Percentiles rank a stretch among this genome's conserved stretches.
Evolutionary conservation across 75 land plant genomes (phyloP).

Genomic region (Ceratopteris richardii): DNA sequence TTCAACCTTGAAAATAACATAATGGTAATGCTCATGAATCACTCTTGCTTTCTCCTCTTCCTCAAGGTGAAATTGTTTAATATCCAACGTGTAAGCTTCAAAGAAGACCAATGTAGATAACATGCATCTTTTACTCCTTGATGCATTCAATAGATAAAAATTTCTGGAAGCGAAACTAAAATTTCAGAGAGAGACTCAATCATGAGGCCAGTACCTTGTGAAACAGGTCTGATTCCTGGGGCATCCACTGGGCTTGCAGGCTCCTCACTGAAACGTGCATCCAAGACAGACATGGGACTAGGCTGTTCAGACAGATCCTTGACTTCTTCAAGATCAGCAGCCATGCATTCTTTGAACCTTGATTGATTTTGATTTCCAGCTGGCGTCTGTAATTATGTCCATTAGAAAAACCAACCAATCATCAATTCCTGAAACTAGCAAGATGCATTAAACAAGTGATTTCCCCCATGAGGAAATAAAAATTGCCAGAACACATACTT

Average conservation of each 20-base stretch:
- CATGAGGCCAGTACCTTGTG: constrained; percentile 59
- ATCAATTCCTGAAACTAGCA: neutral
- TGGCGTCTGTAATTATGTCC: neutral
- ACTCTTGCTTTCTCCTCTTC: no score
- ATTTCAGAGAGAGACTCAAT: no score
- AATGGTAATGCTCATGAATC: no score
- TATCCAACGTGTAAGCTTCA: no score
- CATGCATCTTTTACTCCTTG: no score
- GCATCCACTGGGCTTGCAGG: constrained; percentile 29
- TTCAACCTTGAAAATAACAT: no score
- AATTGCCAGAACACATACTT: neutral
- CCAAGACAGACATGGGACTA: constrained; percentile 73
- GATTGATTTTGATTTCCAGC: neutral
- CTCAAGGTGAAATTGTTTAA: no score
- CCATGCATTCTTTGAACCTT: neutral
- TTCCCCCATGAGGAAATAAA: no score
- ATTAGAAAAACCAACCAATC: no score
- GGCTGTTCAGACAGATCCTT: constrained; percentile 41
- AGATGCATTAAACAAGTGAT: neutral
- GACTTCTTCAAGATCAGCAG: neutral
- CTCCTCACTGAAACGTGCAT: constrained; percentile 38
- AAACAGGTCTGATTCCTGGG: constrained; percentile 45
- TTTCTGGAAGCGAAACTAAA: no score
- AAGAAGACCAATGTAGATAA: no score
- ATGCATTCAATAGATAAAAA: no score